Base-by-base conservation (phyloP, 2,329 filamentous ascomycete species). In the Cercospora canescens region DNA sequence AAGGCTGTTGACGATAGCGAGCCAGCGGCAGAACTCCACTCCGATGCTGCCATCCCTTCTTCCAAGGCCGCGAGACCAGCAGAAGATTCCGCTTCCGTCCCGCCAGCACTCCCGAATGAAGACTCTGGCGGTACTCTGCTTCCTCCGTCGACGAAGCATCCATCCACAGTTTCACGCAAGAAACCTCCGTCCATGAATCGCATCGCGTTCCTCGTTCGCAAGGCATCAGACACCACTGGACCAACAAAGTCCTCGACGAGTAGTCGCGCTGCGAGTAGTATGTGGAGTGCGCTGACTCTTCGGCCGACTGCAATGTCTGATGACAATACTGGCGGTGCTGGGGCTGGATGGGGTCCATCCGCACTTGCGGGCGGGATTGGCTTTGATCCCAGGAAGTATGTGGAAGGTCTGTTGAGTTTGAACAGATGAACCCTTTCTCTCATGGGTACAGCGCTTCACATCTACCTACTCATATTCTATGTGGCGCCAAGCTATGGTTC, bases 341-440 rank as follows among this genome's bases (percentile, higher is more conserved):
- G 69, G 30, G 72, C 67, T 34, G 73, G 71, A 14, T 75, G 71
- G 71, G 77, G 71, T 37, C 73, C 71, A 52, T 85, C 83, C 21
- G 85, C 85, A 63, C 77, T 93, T 69, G 88, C 86, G 0, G 88
- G 91, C 73, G 91, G 91, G 0, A 92, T 94, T 69, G 91, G 91
- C 0, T 84, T 93, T 35, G 91, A 94, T 81, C 92, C 91, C 32
- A 85, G 88, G 76, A 86, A 85, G 75, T 93, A 93, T 77, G 87
- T 93, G 4, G 91, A 93, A 76, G 88, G 88, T 1, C 76, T 94
- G 63, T 79, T 93, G 76, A 91, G 84, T 73, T 76, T 93, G 74
- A 85, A 85, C 75, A 77, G 82, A 37, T 84, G 62, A 67, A 28
- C 6, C 14, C 4, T 26, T 1, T 14, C 11, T 1, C 11, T 18